Evolutionary conservation across 1,139 yeast species (phyloP).

Genomic region (Saccharomycopsis hybrid): DNA sequence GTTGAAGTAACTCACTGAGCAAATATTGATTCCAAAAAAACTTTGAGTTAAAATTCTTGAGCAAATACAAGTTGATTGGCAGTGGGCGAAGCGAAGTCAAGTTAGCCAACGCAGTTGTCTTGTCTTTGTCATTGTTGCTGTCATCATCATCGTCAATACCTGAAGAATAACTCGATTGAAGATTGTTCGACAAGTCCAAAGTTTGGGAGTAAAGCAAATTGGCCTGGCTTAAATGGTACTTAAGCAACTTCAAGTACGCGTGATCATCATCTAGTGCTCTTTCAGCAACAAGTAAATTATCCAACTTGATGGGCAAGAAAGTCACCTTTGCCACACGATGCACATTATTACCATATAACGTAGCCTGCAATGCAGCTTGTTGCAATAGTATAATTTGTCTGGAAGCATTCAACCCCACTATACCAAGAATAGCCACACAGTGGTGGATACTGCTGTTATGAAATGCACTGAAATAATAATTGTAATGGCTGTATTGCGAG

Average conservation of each 20-base stretch:
- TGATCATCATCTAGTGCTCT: conserved; percentile 48
- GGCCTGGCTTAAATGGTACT: conserved; percentile 50
- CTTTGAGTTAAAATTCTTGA: conserved; percentile 39
- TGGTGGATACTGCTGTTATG: conserved; percentile 13
- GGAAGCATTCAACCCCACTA: conserved; percentile 2
- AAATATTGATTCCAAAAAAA: conserved; percentile 74
- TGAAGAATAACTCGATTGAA: conserved; percentile 36
- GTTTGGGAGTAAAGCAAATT: conserved; percentile 54
- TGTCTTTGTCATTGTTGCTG: background rate
- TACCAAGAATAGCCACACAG: conserved; percentile 20
- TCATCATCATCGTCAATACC: background rate
- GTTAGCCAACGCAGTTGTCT: too few relatives aligned
- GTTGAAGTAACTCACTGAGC: conserved; percentile 29
- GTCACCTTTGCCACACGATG: conserved; percentile 12
- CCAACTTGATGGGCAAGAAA: conserved; percentile 12
- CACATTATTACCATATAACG: conserved; percentile 6
- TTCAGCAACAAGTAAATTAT: conserved; percentile 28
- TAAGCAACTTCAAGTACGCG: conserved; percentile 48
- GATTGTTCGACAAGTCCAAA: conserved; percentile 61
- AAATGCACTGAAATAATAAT: conserved; percentile 14
- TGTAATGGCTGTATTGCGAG: conserved; percentile 9
- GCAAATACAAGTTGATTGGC: background rate
- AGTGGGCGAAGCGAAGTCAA: too few relatives aligned
- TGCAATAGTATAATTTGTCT: conserved; percentile 11
- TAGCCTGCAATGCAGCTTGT: conserved; percentile 1